phyloP scores from a whole-genome alignment of 345 rosid genomes.

The Boechera retrofracta region DNA sequence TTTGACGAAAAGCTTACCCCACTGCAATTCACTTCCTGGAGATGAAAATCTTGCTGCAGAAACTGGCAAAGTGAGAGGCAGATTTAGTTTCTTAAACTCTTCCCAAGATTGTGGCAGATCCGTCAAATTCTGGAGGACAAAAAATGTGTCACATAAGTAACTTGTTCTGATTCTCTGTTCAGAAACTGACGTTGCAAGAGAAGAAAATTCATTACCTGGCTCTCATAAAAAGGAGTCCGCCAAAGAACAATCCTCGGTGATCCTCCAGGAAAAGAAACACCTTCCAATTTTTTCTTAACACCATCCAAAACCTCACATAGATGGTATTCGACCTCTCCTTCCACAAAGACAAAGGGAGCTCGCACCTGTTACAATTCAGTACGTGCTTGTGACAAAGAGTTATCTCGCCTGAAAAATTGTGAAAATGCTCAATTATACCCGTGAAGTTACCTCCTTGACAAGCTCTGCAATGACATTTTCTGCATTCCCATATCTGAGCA shows the following conservation, averaged over 20 bases:
- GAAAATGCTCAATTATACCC: not conserved
- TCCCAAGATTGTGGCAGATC: conserved; percentile 66
- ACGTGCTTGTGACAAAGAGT: not conserved
- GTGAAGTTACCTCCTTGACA: conserved; percentile 59
- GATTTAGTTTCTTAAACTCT: conserved; percentile 60
- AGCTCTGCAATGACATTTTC: conserved; percentile 67
- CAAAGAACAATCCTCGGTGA: conserved; percentile 50
- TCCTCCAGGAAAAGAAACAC: conserved; percentile 40
- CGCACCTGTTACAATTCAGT: conserved; percentile 57
- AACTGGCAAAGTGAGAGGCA: conserved; percentile 54
- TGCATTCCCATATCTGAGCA: conserved; percentile 74
- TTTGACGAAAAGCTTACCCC: conserved; percentile 63
- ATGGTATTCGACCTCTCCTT: conserved; percentile 81
- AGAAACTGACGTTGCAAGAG: conserved; percentile 16
- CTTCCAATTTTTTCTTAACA: conserved; percentile 51
- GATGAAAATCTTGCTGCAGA: conserved; percentile 48
- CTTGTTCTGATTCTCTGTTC: not conserved
- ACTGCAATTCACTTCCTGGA: conserved; percentile 53
- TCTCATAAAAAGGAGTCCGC: conserved; percentile 77
- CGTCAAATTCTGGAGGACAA: conserved; percentile 51
- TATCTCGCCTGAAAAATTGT: conserved; percentile 25
- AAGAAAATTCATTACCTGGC: conserved; percentile 51
- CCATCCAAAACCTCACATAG: conserved; percentile 47
- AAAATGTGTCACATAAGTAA: conserved; percentile 23
- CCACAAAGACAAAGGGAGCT: conserved; percentile 63